Evolutionary conservation across 2,329 filamentous ascomycete genomes (phyloP), one percentile per base, ranked within the genome.

Genomic region (Cordyceps javanica): DNA sequence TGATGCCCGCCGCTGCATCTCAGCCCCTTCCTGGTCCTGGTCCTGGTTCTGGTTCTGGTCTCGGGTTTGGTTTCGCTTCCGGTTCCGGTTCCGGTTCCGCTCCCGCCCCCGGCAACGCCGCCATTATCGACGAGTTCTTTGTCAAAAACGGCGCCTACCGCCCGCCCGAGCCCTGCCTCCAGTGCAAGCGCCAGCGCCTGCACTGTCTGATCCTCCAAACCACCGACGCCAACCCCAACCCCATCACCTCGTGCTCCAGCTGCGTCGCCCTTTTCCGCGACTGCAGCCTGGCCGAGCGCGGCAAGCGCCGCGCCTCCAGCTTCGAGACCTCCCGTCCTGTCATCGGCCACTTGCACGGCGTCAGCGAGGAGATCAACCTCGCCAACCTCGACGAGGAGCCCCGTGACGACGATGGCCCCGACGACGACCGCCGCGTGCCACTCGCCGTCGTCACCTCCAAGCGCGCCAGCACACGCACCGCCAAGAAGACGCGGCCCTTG

Each of bases 191-290:
- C 3, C 69, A 73, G 41, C 73, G 75, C 2, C 65, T 80, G 9
- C 76, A 80, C 56, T 80, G 78, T 56, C 67, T 80, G 11, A 75
- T 79, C 23, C 66, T 80, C 10, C 72, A 77, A 32, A 79, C 76
- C 0, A 74, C 74, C 0, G 41, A 68, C 0, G 76, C 70, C 25
- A 80, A 80, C 57, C 78, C 77, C 0, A 80, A 80, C 56, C 77
- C 77, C 2, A 68, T 75, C 51, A 68, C 67, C 6, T 72, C 77
- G 0, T 80, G 78, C 61, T 78, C 77, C 3, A 79, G 75, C 60
- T 80, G 78, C 57, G 78, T 77, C 5, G 77, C 77, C 0, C 66
- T 80, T 2, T 80, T 77, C 57, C 69, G 77, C 1, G 75, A 78
- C 59, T 81, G 78, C 63, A 80, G 78, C 52, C 67, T 80, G 5